These are phyloP conservation scores for Juglanconis oblonga DNA, from an alignment of 2,329 filamentous ascomycete genomes.

Conservation along the genomic window DNA sequence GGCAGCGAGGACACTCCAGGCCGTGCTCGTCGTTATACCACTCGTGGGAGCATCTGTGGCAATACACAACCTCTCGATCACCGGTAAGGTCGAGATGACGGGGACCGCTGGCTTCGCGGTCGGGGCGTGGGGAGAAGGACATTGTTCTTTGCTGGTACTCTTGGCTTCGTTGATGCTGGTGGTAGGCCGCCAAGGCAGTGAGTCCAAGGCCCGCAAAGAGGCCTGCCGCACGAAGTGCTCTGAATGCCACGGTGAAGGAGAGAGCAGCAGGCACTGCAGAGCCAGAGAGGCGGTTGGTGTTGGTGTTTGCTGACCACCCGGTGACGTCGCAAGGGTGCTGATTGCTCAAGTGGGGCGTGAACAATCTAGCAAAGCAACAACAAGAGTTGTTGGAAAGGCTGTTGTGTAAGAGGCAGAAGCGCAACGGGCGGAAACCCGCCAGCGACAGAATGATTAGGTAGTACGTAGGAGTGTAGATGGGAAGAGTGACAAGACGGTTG, in stretches of 20 bases:
- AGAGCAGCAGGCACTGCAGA: not conserved
- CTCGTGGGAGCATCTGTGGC: slow-evolving; percentile 76
- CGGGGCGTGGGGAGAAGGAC: slow-evolving; percentile 20
- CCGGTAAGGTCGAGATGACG: slow-evolving; percentile 47
- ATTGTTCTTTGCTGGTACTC: slow-evolving; percentile 33
- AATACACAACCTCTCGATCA: slow-evolving; percentile 74
- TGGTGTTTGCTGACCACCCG: not conserved
- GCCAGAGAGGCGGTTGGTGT: no score
- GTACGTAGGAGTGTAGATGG: not conserved
- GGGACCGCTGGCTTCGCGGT: not conserved
- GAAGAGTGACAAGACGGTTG: no score
- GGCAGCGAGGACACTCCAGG: slow-evolving; percentile 73
- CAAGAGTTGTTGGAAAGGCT: not conserved
- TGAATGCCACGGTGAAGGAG: slow-evolving; percentile 49
- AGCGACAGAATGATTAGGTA: not conserved
- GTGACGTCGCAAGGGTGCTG: not conserved
- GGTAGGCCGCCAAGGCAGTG: slow-evolving; percentile 54
- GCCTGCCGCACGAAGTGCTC: slow-evolving; percentile 51
- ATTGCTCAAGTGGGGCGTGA: not conserved
- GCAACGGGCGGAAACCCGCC: not conserved
- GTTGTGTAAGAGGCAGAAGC: not conserved
- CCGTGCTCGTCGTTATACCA: slow-evolving; percentile 73
- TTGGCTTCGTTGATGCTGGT: slow-evolving; percentile 41
- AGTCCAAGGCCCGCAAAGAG: slow-evolving; percentile 58
- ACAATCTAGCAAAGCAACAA: not conserved